These are phyloP conservation scores for Leptographium procerum DNA, from an alignment of 2,329 filamentous ascomycete genomes.

Conservation along the genomic window DNA sequence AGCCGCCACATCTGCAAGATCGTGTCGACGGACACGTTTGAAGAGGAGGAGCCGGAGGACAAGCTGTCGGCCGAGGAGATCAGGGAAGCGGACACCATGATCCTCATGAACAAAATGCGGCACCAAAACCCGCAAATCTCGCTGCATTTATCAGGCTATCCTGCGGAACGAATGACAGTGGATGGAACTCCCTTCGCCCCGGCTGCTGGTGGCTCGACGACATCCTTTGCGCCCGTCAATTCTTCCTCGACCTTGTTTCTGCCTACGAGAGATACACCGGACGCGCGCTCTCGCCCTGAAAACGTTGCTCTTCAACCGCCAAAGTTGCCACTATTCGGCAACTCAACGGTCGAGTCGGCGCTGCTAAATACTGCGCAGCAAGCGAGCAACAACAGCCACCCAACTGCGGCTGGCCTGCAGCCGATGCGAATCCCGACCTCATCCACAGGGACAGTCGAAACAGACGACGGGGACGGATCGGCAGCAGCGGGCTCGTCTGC, in stretches of 20 bases:
- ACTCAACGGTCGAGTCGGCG: not conserved
- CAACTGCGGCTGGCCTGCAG: not conserved
- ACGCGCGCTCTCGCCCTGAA: not conserved
- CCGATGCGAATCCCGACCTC: not conserved
- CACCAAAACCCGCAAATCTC: conserved; percentile 4
- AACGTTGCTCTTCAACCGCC: not conserved
- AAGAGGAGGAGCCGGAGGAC: conserved; percentile 53
- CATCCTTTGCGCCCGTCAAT: not conserved
- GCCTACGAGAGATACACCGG: not conserved
- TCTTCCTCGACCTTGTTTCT: not conserved
- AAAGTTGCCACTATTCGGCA: not conserved
- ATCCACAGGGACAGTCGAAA: not conserved
- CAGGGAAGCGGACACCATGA: conserved; percentile 36
- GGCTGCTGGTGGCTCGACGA: not conserved
- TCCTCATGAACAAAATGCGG: conserved; percentile 11
- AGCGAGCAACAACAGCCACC: not conserved
- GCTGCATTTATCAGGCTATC: not conserved
- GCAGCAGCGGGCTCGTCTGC: not conserved
- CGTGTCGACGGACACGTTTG: conserved; percentile 60
- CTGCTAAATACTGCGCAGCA: not conserved
- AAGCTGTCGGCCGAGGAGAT: conserved; percentile 49
- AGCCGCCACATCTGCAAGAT: conserved; percentile 44
- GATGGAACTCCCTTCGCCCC: not conserved
- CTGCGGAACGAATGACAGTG: not conserved
- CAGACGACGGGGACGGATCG: not conserved